Conservation (phyloP, 1,139 yeast genomes). For the Pichia sp. region DNA sequence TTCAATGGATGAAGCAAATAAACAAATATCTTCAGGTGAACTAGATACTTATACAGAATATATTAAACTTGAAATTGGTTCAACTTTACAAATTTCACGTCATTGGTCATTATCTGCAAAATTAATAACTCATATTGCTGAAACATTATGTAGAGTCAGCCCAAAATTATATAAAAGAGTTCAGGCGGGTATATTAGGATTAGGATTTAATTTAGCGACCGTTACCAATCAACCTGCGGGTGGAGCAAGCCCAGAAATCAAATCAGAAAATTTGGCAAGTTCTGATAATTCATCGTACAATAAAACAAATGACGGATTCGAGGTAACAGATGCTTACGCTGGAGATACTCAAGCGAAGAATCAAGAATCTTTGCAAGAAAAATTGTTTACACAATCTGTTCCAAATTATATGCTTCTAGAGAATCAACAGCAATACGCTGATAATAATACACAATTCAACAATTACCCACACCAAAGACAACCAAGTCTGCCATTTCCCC, state of each 20-base stretch:
- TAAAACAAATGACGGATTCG: no score
- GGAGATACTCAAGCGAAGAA: no score
- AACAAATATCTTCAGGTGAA: constrained; percentile 29
- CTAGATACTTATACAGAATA: constrained; percentile 41
- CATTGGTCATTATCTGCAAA: constrained; percentile 47
- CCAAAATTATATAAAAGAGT: constrained; percentile 26
- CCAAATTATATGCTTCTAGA: constrained; percentile 3
- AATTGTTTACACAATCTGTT: neutral
- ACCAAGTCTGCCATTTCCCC: neutral
- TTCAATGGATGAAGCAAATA: constrained; percentile 14
- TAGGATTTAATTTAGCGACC: constrained; percentile 9
- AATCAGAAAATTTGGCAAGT: no score
- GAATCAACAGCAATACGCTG: neutral
- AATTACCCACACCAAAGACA: neutral
- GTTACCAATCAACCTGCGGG: neutral
- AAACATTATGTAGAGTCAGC: constrained; percentile 30
- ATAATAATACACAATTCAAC: neutral
- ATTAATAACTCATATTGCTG: constrained; percentile 39
- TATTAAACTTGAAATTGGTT: constrained; percentile 41
- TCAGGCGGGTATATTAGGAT: constrained; percentile 25
- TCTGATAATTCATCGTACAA: no score
- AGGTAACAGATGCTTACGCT: no score
- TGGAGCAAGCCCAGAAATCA: neutral
- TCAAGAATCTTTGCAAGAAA: neutral
- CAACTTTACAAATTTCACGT: constrained; percentile 40